These are phyloP conservation scores for Camptophora hylomeconis DNA, from an alignment of 2,329 filamentous ascomycete species.

Conservation along the genomic window DNA sequence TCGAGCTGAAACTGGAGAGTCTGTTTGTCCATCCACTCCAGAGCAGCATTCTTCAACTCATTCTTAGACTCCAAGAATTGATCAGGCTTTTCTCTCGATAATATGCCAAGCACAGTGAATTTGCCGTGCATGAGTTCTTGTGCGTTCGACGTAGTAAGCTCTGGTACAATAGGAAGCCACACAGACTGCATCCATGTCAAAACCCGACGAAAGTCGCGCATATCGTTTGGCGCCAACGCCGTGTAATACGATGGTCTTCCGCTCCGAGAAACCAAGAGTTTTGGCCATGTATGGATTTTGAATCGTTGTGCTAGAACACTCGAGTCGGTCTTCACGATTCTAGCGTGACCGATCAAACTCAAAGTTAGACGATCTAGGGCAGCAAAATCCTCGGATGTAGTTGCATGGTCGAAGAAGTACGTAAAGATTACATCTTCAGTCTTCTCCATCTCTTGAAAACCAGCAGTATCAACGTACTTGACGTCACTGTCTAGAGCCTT, in stretches of 20 bases:
- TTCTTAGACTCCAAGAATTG: constrained; percentile 66
- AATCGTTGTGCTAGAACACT: constrained; percentile 63
- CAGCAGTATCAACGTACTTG: constrained; percentile 61
- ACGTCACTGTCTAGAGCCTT: constrained; percentile 74
- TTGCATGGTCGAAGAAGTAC: constrained; percentile 96
- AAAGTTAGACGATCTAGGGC: constrained; percentile 78
- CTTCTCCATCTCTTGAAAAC: constrained; percentile 73
- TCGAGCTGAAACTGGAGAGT: constrained; percentile 84
- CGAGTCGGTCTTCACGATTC: constrained; percentile 82
- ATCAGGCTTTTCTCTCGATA: constrained; percentile 67
- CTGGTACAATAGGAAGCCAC: constrained; percentile 91
- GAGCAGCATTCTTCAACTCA: constrained; percentile 88
- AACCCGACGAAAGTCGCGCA: constrained; percentile 73
- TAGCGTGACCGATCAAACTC: constrained; percentile 80
- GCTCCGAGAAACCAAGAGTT: constrained; percentile 76
- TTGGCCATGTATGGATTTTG: constrained; percentile 96
- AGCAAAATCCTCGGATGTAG: constrained; percentile 79
- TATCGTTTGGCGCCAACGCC: constrained; percentile 74
- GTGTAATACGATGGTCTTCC: constrained; percentile 84
- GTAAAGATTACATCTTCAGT: constrained; percentile 92
- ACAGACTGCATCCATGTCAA: constrained; percentile 90
- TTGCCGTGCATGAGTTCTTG: constrained; percentile 91
- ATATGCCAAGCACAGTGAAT: constrained; percentile 82
- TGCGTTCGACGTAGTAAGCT: constrained; percentile 82
- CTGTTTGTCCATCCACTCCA: constrained; percentile 98